A percentile compares a stretch with the other conserved stretches of the same genome.
Evolutionary conservation across 768 basidiomycete genomes (phyloP).

Genomic region (Tricholoma sp.): DNA sequence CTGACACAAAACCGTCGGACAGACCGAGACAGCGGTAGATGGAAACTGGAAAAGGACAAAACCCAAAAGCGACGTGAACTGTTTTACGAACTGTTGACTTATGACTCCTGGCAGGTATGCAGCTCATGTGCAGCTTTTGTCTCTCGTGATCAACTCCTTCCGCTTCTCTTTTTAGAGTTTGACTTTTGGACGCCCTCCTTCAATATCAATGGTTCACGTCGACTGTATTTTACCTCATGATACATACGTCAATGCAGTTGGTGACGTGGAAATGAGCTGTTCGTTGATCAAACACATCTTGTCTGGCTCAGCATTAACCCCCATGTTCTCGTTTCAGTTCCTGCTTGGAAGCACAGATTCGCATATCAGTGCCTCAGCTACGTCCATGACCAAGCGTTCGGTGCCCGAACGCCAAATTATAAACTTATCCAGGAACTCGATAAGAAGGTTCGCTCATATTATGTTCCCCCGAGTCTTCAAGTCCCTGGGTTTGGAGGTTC

Average conservation of each 20-base stretch:
- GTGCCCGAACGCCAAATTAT: constrained; percentile 57
- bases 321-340: constrained; percentile 40
- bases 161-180: constrained; percentile 42
- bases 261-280: constrained; percentile 63
- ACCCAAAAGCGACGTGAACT: constrained; percentile 54
- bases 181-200: constrained; percentile 68
- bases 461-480: constrained; percentile 59
- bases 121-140: not conserved
- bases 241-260: constrained; percentile 36
- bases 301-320: not conserved
- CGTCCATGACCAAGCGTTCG: constrained; percentile 66
- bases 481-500: constrained; percentile 59
- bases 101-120: constrained; percentile 67
- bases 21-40: constrained; percentile 68
- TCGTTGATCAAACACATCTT: constrained; percentile 19
- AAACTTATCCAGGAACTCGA: constrained; percentile 59
- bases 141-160: constrained; percentile 1
- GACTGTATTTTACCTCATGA: constrained; percentile 50
- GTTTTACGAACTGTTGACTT: constrained; percentile 62
- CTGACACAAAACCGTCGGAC: constrained; percentile 10
- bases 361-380: constrained; percentile 54
- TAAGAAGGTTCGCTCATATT: constrained; percentile 58
- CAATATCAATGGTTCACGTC: constrained; percentile 51
- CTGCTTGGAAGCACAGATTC: constrained; percentile 68
- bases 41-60: constrained; percentile 53